Conservation (phyloP, 2,329 filamentous ascomycete genomes). For the Hymenoscyphus scutula region DNA sequence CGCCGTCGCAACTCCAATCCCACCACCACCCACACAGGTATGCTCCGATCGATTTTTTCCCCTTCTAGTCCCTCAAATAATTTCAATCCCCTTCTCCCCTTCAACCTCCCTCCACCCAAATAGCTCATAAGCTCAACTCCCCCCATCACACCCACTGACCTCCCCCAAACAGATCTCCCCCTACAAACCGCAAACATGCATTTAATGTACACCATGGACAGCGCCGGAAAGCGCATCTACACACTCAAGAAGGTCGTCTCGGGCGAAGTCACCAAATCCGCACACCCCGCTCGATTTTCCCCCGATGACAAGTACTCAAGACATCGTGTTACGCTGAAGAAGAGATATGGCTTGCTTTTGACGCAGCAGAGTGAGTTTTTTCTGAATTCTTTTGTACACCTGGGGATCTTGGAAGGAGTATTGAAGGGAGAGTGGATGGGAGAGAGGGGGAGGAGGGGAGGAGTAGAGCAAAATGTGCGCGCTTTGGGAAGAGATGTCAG, state of each 20-base stretch:
- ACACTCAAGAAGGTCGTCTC: slow-evolving; percentile 87
- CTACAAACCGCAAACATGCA: slow-evolving; percentile 49
- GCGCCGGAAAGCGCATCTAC: slow-evolving; percentile 83
- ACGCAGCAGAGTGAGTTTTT: slow-evolving; percentile 65
- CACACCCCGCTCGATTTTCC: slow-evolving; percentile 93
- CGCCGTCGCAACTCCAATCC: background rate
- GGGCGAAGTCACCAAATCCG: slow-evolving; percentile 88
- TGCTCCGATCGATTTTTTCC: no score
- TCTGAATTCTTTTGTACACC: background rate
- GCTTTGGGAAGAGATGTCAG: no score
- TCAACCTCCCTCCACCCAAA: no score
- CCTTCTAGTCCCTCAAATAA: background rate
- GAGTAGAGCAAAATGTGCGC: background rate
- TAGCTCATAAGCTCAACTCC: no score
- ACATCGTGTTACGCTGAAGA: slow-evolving; percentile 93
- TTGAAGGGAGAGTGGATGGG: background rate
- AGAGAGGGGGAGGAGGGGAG: background rate
- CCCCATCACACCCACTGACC: no score
- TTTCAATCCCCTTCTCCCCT: background rate
- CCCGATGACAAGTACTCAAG: slow-evolving; percentile 99
- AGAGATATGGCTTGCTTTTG: slow-evolving; percentile 82
- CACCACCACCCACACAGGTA: background rate
- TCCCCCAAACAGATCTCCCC: background rate
- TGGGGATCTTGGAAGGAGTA: no score
- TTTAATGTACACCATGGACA: slow-evolving; percentile 84